Conservation (phyloP, 164 flowering plant species). For the Malania oleifera region DNA sequence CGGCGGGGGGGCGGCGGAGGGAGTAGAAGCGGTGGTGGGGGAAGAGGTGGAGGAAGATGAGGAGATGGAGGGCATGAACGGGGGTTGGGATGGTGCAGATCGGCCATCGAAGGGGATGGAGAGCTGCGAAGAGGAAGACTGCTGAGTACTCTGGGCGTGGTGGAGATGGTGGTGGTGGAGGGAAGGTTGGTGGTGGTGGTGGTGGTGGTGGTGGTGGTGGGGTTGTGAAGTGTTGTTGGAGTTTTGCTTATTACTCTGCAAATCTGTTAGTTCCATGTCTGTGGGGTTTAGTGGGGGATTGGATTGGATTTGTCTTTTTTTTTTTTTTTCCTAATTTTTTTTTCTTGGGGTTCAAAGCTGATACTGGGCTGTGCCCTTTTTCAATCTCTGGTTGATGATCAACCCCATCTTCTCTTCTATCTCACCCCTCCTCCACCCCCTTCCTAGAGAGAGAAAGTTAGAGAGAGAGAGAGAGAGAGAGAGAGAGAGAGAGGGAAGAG, state of each 20-base stretch:
- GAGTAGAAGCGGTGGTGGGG: slow-evolving; percentile 12
- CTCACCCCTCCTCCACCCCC: neutral
- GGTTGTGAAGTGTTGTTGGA: slow-evolving; percentile 13
- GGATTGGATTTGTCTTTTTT: neutral
- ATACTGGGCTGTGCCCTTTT: slow-evolving; percentile 2
- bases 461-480: slow-evolving; percentile 13
- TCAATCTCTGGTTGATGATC: neutral
- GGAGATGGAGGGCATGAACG: slow-evolving; percentile 44
- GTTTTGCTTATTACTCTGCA: slow-evolving; percentile 24
- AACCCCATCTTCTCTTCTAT: slow-evolving; percentile 17
- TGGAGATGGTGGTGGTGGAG: slow-evolving; percentile 15
- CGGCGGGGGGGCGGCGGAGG: slow-evolving; percentile 16
- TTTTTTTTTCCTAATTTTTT: neutral
- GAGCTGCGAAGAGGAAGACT: slow-evolving; percentile 15
- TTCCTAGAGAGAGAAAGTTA: slow-evolving; percentile 7
- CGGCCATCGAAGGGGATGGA: slow-evolving; percentile 28
- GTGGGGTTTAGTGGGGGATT: slow-evolving; percentile 1
- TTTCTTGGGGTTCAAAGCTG: neutral
- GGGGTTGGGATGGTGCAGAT: slow-evolving; percentile 12
- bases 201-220: slow-evolving; percentile 8
- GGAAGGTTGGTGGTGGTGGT: slow-evolving; percentile 14
- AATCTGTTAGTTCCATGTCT: slow-evolving; percentile 36
- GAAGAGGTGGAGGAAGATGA: slow-evolving; percentile 10
- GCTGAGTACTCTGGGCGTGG: slow-evolving; percentile 12
- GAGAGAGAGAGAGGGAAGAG: neutral